Evolutionary conservation across 805 yeast species (phyloP).

Genomic region (Ogataea haglerorum): DNA sequence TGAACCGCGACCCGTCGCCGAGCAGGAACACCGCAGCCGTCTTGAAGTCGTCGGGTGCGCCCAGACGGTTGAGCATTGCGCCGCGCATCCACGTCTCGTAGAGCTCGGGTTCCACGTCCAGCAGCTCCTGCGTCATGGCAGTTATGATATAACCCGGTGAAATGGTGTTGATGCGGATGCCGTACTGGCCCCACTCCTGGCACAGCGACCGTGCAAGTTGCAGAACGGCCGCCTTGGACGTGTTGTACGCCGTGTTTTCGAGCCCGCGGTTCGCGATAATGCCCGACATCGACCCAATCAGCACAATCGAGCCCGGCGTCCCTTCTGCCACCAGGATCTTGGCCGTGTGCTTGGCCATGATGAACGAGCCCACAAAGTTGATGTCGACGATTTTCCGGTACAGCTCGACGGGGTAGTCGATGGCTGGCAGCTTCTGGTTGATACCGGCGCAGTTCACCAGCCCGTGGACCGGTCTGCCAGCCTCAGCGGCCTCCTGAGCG

Average conservation of each 20-base stretch:
- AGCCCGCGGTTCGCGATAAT: constrained; percentile 50
- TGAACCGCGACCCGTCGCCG: constrained; percentile 17
- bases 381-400: constrained; percentile 13
- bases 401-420: constrained; percentile 16
- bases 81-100: constrained; percentile 20
- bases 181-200: constrained; percentile 47
- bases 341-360: constrained; percentile 20
- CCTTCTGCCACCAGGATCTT: constrained; percentile 9
- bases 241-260: constrained; percentile 45
- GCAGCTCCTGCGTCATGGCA: constrained; percentile 34
- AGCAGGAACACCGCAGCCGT: constrained; percentile 16
- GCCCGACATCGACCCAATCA: constrained; percentile 52
- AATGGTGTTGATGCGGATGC: constrained; percentile 49
- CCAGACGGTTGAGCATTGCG: constrained; percentile 18
- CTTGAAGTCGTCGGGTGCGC: constrained; percentile 18
- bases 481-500: constrained; percentile 10
- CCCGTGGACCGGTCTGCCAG: constrained; percentile 15
- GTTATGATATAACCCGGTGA: constrained; percentile 51
- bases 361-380: constrained; percentile 17
- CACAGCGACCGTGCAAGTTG: constrained; percentile 44
- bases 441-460: constrained; percentile 18
- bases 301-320: constrained; percentile 42
- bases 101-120: constrained; percentile 38
- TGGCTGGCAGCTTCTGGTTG: constrained; percentile 16
- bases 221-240: constrained; percentile 46